phyloP scores from a whole-genome alignment of 2,329 filamentous ascomycete genomes.

The Phyllosticta citriasiana region DNA sequence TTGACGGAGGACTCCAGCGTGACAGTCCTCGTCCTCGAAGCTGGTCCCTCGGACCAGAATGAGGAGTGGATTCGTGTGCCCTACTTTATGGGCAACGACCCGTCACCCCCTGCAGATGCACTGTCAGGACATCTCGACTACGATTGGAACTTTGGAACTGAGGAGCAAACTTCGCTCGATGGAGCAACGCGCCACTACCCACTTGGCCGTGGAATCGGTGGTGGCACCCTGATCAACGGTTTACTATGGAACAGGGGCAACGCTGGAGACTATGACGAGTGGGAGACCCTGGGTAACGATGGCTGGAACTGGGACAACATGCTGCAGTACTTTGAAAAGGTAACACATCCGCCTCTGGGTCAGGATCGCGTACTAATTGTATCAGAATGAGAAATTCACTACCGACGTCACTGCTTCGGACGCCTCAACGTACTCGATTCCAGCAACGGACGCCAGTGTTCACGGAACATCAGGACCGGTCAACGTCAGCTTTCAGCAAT shows the following conservation, averaged over 20 bases:
- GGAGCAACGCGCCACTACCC: background rate
- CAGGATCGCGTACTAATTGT: background rate
- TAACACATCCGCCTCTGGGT: background rate
- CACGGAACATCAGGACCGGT: slow-evolving; percentile 18
- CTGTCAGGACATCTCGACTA: slow-evolving; percentile 20
- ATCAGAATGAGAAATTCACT: slow-evolving; percentile 18
- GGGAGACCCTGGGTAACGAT: slow-evolving; percentile 10
- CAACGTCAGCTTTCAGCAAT: slow-evolving; percentile 17
- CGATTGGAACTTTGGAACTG: slow-evolving; percentile 22
- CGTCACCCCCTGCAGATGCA: slow-evolving; percentile 18
- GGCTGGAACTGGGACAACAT: slow-evolving; percentile 23
- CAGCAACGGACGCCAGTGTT: slow-evolving; percentile 16
- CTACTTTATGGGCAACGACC: slow-evolving; percentile 4
- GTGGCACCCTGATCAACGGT: slow-evolving; percentile 13
- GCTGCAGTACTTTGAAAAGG: slow-evolving; percentile 23
- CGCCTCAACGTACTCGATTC: slow-evolving; percentile 17
- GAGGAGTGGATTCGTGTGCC: slow-evolving; percentile 12
- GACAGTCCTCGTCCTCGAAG: slow-evolving; percentile 20
- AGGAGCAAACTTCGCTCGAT: slow-evolving; percentile 16
- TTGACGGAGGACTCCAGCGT: slow-evolving; percentile 20
- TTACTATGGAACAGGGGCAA: slow-evolving; percentile 7
- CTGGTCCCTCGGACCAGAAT: slow-evolving; percentile 18
- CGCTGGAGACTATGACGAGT: slow-evolving; percentile 11
- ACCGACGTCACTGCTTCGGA: slow-evolving; percentile 12
- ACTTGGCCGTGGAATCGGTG: slow-evolving; percentile 12